phyloP scores from a whole-genome alignment of 106 monocot genomes.

The Acanthochlamys bracteata region DNA sequence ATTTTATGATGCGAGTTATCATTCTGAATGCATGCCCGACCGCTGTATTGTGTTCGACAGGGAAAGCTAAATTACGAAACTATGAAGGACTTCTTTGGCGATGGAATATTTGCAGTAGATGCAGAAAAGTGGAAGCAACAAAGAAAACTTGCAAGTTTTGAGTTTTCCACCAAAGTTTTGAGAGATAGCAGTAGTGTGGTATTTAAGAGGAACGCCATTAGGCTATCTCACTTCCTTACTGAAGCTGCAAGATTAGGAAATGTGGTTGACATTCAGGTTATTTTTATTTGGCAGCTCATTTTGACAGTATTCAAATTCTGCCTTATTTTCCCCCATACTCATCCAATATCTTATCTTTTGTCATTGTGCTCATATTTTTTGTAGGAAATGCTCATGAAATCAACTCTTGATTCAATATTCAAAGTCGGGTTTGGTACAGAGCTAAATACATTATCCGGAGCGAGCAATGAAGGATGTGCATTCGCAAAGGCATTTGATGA shows the following conservation, averaged over 20 bases:
- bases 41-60: conserved; percentile 2
- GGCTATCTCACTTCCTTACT: conserved; percentile 26
- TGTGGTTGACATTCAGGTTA: conserved; percentile 40
- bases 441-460: conserved; percentile 23
- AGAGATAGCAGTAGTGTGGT: conserved; percentile 30
- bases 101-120: conserved; percentile 51
- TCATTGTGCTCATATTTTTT: neutral
- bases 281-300: too few relatives aligned
- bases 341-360: too few relatives aligned
- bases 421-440: conserved; percentile 44
- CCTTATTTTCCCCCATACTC: too few relatives aligned
- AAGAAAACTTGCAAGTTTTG: conserved; percentile 40
- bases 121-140: conserved; percentile 50
- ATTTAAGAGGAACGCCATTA: conserved; percentile 31
- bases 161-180: conserved; percentile 36
- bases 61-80: conserved; percentile 13
- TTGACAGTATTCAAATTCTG: too few relatives aligned
- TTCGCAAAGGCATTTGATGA: conserved; percentile 59
- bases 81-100: conserved; percentile 29
- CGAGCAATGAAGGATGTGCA: conserved; percentile 16
- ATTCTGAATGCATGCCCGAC: neutral
- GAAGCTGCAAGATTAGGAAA: conserved; percentile 10
- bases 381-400: conserved; percentile 40
- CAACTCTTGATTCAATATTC: conserved; percentile 55
- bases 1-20: too few relatives aligned